Percentiles rank a stretch among this genome's conserved stretches.
phyloP scores from a whole-genome alignment of 2,329 filamentous ascomycete genomes.

The Furcasterigmium sp. region DNA sequence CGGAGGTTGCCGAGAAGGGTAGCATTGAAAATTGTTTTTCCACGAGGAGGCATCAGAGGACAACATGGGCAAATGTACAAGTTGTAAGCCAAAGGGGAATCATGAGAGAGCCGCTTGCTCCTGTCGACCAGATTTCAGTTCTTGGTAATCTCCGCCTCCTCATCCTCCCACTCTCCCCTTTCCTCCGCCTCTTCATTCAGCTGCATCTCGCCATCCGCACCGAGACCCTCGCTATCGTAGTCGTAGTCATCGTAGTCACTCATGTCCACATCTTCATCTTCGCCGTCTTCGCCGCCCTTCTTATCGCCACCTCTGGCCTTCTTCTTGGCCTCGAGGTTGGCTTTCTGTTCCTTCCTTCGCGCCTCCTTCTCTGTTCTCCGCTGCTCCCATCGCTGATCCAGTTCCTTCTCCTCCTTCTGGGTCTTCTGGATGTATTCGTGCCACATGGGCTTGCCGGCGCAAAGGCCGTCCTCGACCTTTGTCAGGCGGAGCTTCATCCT shows the following conservation, averaged over 20 bases:
- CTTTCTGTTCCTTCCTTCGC: constrained; percentile 75
- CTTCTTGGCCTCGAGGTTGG: constrained; percentile 84
- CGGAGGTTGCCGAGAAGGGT: background rate
- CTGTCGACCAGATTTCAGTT: constrained; percentile 10
- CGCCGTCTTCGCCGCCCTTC: constrained; percentile 25
- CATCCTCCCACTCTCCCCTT: constrained; percentile 47
- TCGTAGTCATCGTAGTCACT: constrained; percentile 40
- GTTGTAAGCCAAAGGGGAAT: background rate
- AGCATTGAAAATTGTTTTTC: background rate
- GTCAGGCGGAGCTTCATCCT: constrained; percentile 83
- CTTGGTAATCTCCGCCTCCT: constrained; percentile 34
- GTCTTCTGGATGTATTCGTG: constrained; percentile 91
- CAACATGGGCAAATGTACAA: no score
- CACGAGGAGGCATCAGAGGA: no score
- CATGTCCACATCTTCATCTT: constrained; percentile 31
- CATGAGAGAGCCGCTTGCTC: background rate
- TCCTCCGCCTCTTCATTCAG: constrained; percentile 44
- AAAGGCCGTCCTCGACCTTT: constrained; percentile 94
- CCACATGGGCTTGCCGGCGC: constrained; percentile 90
- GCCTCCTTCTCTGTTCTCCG: constrained; percentile 75
- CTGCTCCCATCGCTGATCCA: constrained; percentile 81
- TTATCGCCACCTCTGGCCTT: constrained; percentile 41
- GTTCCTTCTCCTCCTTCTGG: constrained; percentile 66
- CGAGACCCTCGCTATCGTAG: constrained; percentile 46
- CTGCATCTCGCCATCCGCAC: constrained; percentile 43